Conservation (phyloP, 108 stramenopile genomes). For the Skeletonema tropicum region DNA sequence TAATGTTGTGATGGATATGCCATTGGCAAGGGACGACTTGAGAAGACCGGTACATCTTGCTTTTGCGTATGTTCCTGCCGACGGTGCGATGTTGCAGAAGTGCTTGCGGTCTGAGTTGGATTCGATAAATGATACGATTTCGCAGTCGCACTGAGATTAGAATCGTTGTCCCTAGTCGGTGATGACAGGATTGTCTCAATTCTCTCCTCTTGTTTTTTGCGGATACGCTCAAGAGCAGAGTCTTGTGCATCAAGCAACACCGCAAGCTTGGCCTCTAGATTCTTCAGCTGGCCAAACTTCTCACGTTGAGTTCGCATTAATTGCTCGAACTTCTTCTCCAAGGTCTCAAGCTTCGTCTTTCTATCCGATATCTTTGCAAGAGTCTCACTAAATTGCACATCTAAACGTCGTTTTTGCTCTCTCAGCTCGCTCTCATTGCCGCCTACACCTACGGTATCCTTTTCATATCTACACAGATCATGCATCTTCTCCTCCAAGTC, state of each 20-base stretch:
- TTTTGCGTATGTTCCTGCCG: background rate
- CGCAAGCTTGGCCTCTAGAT: slow-evolving; percentile 84
- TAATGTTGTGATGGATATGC: too few relatives aligned
- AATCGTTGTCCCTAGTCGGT: background rate
- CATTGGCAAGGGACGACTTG: background rate
- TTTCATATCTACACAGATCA: slow-evolving; percentile 71
- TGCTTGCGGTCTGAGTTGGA: background rate
- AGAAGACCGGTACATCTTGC: background rate
- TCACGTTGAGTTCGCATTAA: slow-evolving; percentile 68
- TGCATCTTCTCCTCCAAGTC: slow-evolving; percentile 87
- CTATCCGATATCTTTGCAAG: slow-evolving; percentile 83
- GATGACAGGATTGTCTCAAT: slow-evolving; percentile 11
- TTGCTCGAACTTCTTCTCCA: slow-evolving; percentile 65
- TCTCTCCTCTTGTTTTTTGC: slow-evolving; percentile 71
- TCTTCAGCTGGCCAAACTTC: slow-evolving; percentile 83
- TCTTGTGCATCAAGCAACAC: slow-evolving; percentile 92
- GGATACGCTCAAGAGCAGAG: slow-evolving; percentile 74
- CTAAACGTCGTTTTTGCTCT: slow-evolving; percentile 84
- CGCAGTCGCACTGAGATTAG: background rate
- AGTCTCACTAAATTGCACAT: slow-evolving; percentile 86
- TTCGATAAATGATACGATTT: background rate
- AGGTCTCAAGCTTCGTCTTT: slow-evolving; percentile 67
- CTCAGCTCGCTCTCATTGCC: slow-evolving; percentile 65
- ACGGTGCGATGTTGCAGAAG: background rate
- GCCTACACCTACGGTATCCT: slow-evolving; percentile 59